These are phyloP conservation scores for Elsinoe fawcettii DNA, from an alignment of 2,329 filamentous ascomycete species.

Conservation along the genomic window DNA sequence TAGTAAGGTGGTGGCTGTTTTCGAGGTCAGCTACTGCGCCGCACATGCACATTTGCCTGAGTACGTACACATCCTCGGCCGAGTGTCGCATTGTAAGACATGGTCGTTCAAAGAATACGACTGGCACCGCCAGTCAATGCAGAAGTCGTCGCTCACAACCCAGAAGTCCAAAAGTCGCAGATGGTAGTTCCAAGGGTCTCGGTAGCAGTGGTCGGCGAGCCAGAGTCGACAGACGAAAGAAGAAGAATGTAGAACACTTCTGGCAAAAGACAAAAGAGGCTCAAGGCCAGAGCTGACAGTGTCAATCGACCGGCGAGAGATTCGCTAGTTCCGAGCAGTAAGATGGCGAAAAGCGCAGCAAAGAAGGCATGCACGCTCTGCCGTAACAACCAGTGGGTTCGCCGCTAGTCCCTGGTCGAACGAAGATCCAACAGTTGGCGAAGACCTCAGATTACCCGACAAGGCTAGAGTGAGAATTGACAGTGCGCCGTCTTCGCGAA, in stretches of 20 bases:
- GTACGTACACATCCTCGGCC: constrained; percentile 15
- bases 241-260: neutral
- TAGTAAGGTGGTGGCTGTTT: constrained; percentile 52
- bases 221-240: constrained; percentile 3
- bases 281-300: constrained; percentile 8
- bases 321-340: constrained; percentile 1
- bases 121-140: constrained; percentile 2
- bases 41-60: neutral
- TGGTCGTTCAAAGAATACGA: neutral
- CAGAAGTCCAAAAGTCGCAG: neutral
- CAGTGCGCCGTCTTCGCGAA: neutral
- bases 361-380: constrained; percentile 7
- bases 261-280: constrained; percentile 2
- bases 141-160: neutral
- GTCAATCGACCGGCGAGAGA: neutral
- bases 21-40: constrained; percentile 12
- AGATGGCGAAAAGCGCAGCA: constrained; percentile 6
- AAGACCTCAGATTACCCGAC: constrained; percentile 12
- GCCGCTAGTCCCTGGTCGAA: constrained; percentile 10
- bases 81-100: constrained; percentile 17
- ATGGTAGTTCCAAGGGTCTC: neutral
- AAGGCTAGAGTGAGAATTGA: neutral
- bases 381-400: constrained; percentile 6
- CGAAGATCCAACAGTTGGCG: constrained; percentile 14
- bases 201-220: constrained; percentile 2